Percentiles rank a stretch among this genome's conserved stretches.
These are phyloP conservation scores for Mycena latifolia DNA, from an alignment of 768 basidiomycete species.

Conservation along the genomic window DNA sequence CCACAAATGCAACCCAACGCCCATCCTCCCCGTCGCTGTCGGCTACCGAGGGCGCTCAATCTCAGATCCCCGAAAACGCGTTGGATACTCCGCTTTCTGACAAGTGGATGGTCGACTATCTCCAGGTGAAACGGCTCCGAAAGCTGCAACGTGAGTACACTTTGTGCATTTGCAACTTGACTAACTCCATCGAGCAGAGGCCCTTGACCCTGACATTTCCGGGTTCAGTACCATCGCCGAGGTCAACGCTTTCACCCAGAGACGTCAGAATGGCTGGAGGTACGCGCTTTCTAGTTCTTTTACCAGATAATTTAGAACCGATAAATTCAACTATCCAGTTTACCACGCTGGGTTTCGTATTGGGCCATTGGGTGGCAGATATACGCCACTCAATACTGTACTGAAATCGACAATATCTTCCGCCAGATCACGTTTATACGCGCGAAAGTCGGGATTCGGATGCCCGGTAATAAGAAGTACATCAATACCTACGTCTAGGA, in stretches of 20 bases:
- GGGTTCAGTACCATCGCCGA: conserved; percentile 28
- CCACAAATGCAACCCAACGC: not conserved
- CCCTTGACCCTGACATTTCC: conserved; percentile 19
- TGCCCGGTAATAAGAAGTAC: conserved; percentile 32
- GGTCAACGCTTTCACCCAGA: conserved; percentile 22
- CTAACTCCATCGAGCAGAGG: conserved; percentile 12
- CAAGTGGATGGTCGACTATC: conserved; percentile 21
- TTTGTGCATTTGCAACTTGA: not conserved
- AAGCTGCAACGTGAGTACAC: conserved; percentile 15
- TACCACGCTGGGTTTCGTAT: conserved; percentile 33
- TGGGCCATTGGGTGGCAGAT: conserved; percentile 36
- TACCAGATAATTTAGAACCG: too few species aligned
- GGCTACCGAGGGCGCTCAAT: not conserved
- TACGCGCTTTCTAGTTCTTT: too few species aligned
- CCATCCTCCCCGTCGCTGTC: not conserved
- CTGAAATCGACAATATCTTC: conserved; percentile 31
- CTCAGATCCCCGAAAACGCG: conserved; percentile 12
- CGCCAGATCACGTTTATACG: conserved; percentile 19
- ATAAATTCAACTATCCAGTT: too few species aligned
- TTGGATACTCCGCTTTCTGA: conserved; percentile 19
- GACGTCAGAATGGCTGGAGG: conserved; percentile 18
- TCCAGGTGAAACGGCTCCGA: conserved; percentile 21
- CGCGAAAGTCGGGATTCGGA: conserved; percentile 14
- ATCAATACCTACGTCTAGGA: conserved; percentile 13
- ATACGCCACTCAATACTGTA: conserved; percentile 28